Base-by-base conservation (phyloP, 768 basidiomycete genomes). In the Tricholoma furcatifolium region DNA sequence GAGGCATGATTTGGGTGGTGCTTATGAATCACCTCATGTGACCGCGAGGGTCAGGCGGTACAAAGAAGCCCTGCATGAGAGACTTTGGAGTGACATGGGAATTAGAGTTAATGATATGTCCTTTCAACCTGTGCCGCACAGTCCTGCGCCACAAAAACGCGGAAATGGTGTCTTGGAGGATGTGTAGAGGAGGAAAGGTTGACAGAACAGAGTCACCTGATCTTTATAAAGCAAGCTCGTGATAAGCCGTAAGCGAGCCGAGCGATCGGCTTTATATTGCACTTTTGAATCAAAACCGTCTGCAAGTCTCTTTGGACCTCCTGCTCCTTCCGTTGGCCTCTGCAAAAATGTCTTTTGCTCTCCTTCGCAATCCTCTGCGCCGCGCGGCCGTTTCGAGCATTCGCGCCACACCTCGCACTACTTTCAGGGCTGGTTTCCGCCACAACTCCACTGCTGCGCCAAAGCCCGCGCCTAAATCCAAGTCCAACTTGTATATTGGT, bases 371-470 rank as follows among this genome's bases (percentile, higher is more conserved):
- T 5, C 75, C 84, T 23, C 63, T 76, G 46, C 79, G 83, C 63
- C 77, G 70, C 57, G 70, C 74, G 44, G 67, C 73, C 41, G 56
- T 66, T 52, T 62, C 74, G 52, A 71, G 49, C 42, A 59, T 76
- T 32, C 64, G 39, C 34, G 66, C 51, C 51, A 65, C 53, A 23
- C 56, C 60, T 41, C 60, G 53, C 55, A 68, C 63, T n/a, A 45
- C 65, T 44, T 53, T 75, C 57, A 73, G 79, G 59, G 53, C 73
- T 8, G 67, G 78, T 12, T 80, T 79, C 69, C 79, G 87, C 62
- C 74, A 71, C 38, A 89, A 75, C 69, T 81, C 87, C 2, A 85
- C 87, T 17, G 60, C 79, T 4, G 70, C 74, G 20, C 66, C 75
- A 1, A 73, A 78, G 12, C 69, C 68, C 11, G 69, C 70, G 20